Base-by-base conservation (phyloP, 1,284 basidiomycete genomes). In the Malassezia psittaci region DNA sequence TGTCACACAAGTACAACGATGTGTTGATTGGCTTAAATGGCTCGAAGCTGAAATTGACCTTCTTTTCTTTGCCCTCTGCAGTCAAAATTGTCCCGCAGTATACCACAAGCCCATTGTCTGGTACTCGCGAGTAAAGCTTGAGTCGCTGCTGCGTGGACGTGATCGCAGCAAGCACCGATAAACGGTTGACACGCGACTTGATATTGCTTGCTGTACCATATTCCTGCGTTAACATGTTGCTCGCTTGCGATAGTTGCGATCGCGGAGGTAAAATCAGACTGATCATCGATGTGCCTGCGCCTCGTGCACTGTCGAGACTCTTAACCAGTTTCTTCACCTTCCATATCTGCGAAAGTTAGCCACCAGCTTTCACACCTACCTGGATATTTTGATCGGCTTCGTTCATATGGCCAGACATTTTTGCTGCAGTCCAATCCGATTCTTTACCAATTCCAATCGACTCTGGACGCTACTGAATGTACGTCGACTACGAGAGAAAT, bases 91-190 rank as follows among this genome's bases (percentile, higher is more conserved):
- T 99, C 46, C 93, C 93, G 57, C 77, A 77, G 68, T 77, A 98
- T 38, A 96, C 90, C 74, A 96, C 89, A 36, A 98, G 83, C 62
- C 93, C 94, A 66, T 98, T 98, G 21, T 90, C 88, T 3, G 93
- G 94, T 0, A 96, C 90, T 61, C 62, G 53, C 56, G 64, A 88
- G 81, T 96, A 98, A 9, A 98, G 81, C 79, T 98, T 98, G 61
- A 98, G 81, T 65, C 91, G 84, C 68, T 98, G 91, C 77, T 99
- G 93, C n/a, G 94, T 96, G 69, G 88, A 91, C 18, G 93, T 96
- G 75, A 99, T 98, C 61, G 94, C 94, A 44, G 93, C 89, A 47
- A 98, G 81, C 24, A 98, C 94, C 35, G 93, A 99, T 37, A 96
- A 83, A 66, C 93, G 84, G 80, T 98, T 98, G 73, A 99, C 93